Conservation (phyloP, 2,329 filamentous ascomycete species). For the Sporothrix dimorphospora region DNA sequence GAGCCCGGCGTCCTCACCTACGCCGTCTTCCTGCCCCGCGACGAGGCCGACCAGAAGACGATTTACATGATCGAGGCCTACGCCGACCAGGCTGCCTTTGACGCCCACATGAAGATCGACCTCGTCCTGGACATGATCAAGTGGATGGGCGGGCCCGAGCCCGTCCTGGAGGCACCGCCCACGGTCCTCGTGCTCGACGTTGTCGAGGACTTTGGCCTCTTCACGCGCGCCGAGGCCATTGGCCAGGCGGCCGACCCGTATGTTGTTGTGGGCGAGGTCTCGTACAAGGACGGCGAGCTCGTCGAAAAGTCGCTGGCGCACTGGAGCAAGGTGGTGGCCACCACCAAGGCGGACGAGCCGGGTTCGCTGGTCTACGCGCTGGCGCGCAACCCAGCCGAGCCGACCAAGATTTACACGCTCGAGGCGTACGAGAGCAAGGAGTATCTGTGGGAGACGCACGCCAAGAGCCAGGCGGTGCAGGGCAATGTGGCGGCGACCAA, state of each 20-base stretch:
- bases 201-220: constrained; percentile 34
- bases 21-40: constrained; percentile 36
- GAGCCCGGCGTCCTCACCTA: constrained; percentile 37
- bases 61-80: constrained; percentile 39
- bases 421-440: constrained; percentile 39
- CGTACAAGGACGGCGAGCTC: constrained; percentile 37
- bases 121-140: constrained; percentile 34
- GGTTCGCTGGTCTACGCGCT: constrained; percentile 39
- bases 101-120: constrained; percentile 36
- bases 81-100: constrained; percentile 36
- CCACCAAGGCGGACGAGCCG: constrained; percentile 34
- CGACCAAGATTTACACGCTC: constrained; percentile 35
- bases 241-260: constrained; percentile 34
- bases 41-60: constrained; percentile 35
- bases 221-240: constrained; percentile 31
- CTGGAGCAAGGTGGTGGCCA: constrained; percentile 38
- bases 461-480: constrained; percentile 38
- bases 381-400: constrained; percentile 33
- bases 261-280: constrained; percentile 37
- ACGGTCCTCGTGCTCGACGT: constrained; percentile 35
- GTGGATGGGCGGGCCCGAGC: constrained; percentile 34
- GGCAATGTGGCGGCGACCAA: constrained; percentile 36
- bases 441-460: constrained; percentile 39
- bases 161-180: constrained; percentile 30
- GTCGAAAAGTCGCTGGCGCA: constrained; percentile 35